Evolutionary conservation across 2,329 filamentous ascomycete genomes (phyloP), one percentile per base, ranked within the genome.

Genomic region (Cadophora luteo-olivacea): DNA sequence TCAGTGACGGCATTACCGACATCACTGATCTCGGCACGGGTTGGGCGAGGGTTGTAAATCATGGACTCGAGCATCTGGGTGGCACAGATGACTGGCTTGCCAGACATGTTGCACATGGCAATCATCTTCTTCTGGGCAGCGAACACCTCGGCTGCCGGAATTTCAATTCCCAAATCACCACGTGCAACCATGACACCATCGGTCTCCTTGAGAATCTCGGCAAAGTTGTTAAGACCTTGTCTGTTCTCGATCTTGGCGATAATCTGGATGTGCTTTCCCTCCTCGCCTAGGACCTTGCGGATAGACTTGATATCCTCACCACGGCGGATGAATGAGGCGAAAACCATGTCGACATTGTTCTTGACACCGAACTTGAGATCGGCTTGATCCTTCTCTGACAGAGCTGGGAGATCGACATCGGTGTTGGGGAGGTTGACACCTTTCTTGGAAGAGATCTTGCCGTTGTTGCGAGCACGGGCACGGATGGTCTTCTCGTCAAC

Each of bases 71-170:
- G 89, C 96, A 99, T 99, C 87, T 99, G 96, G 51, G 96, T 99
- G 69, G 96, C 96, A 84, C 95, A 98, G 81, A 99, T 97, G 81
- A 95, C 94, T 75, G 96, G 96, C 89, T 99, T 99, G 83, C 96
- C 96, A 76, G 94, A 94, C 80, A 97, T 90, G 87, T 99, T 99
- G 90, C 96, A 99, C 91, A 98, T 98, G 84, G 96, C 94, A 83
- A 99, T 99, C 89, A 99, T 94, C 93, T 99, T 99, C 92, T 99
- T 99, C 87, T 99, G 96, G 67, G 96, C 96, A 76, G 97, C 93
- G 83, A 99, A 99, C 75, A 99, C 96, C 87, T 99, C 96, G 73
- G 95, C 93, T 70, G 96, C 95, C 61, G 96, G 95, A 77, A 99
- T 99, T 85, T 99, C 96, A 77, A 99, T 99, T 86, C 96, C 96